phyloP scores from a whole-genome alignment of 805 yeast genomes.

The Metschnikowia kunwiensis region DNA sequence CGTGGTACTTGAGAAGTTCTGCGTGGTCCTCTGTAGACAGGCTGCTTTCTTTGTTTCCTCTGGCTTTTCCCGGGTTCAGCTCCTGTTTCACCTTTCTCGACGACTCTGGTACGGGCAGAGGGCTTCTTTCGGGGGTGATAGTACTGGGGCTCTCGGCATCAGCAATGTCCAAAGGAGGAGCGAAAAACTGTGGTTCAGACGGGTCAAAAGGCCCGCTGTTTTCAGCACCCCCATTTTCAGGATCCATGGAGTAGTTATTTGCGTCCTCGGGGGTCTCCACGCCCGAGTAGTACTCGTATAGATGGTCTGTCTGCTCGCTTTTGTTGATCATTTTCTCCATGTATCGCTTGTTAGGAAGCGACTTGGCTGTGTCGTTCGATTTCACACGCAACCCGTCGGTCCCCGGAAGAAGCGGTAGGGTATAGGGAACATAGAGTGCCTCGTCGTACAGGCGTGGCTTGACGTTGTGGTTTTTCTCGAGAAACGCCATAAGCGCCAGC shows the following conservation, averaged over 20 bases:
- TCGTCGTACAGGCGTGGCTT: conserved; percentile 88
- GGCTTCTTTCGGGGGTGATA: conserved; percentile 19
- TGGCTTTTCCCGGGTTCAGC: not conserved
- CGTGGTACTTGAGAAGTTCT: conserved; percentile 57
- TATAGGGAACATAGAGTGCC: conserved; percentile 86
- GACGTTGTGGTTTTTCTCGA: conserved; percentile 71
- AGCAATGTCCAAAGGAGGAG: conserved; percentile 32
- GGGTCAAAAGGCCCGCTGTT: conserved; percentile 73
- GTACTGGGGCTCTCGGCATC: conserved; percentile 17
- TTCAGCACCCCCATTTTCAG: conserved; percentile 39
- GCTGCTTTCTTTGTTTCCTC: conserved; percentile 2
- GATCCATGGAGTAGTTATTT: conserved; percentile 46
- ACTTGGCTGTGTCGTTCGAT: conserved; percentile 55
- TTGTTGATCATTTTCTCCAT: conserved; percentile 79
- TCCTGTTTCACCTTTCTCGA: not conserved
- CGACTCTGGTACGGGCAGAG: conserved; percentile 10
- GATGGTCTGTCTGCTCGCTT: conserved; percentile 85
- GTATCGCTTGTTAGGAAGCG: conserved; percentile 41
- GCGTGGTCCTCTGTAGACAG: conserved; percentile 21
- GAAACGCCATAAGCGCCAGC: conserved; percentile 57
- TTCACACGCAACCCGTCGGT: conserved; percentile 71
- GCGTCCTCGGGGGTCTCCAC: conserved; percentile 62
- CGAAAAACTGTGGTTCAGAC: conserved; percentile 87
- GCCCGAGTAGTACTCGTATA: conserved; percentile 87
- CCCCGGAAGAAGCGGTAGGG: conserved; percentile 84